Conservation (phyloP, 2,329 filamentous ascomycete genomes). For the Epichloe elymi region DNA sequence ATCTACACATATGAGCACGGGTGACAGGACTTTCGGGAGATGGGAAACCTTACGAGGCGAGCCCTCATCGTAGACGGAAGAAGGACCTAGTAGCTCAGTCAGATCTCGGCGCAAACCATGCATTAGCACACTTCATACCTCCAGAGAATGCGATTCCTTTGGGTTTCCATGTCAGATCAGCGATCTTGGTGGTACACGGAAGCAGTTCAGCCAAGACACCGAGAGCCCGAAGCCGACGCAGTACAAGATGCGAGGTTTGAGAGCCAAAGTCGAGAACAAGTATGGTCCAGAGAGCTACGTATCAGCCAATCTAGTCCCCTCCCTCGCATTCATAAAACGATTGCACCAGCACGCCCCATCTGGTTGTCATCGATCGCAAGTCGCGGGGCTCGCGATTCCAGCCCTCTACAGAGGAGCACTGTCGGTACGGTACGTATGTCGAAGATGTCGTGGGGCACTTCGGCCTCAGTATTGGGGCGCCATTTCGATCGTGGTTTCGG, state of each 20-base stretch:
- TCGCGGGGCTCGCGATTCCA: too few species aligned
- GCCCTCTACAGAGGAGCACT: too few species aligned
- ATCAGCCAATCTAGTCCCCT: too few species aligned
- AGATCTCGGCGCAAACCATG: conserved; percentile 1
- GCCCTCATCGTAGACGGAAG: conserved; percentile 72
- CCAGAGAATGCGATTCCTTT: conserved; percentile 58
- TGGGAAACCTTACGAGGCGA: conserved; percentile 24
- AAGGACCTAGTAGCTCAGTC: conserved; percentile 23
- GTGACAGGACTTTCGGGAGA: conserved; percentile 6
- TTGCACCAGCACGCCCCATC: too few species aligned
- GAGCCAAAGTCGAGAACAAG: conserved; percentile 53
- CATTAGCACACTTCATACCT: conserved; percentile 12
- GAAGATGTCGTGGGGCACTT: conserved; percentile 8
- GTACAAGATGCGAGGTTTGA: conserved; percentile 55
- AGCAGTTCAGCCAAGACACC: conserved; percentile 65
- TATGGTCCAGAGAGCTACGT: conserved; percentile 38
- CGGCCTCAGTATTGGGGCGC: neutral
- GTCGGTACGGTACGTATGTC: conserved; percentile 1
- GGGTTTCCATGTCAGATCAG: conserved; percentile 64
- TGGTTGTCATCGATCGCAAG: too few species aligned
- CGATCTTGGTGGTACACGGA: conserved; percentile 69
- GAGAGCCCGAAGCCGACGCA: conserved; percentile 51
- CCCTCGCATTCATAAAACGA: too few species aligned
- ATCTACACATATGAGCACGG: conserved; percentile 21
- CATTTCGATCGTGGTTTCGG: too few species aligned